Evolutionary conservation across 805 yeast genomes (phyloP).

Genomic region (Danielia reshetovae): DNA sequence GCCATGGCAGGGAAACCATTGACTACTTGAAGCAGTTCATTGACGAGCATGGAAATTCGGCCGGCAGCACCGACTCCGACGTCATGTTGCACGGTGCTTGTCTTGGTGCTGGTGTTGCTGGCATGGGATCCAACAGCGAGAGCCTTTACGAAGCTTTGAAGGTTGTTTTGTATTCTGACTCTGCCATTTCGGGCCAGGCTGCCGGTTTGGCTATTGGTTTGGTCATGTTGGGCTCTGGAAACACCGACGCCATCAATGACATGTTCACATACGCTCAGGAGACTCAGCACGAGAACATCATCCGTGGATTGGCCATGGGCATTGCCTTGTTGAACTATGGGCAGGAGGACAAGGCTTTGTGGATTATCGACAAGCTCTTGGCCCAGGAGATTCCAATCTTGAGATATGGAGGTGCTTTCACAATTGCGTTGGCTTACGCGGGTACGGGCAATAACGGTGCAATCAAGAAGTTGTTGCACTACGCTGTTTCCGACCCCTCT

Average conservation of each 20-base stretch:
- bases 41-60: slow-evolving; percentile 59
- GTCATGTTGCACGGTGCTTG: slow-evolving; percentile 93
- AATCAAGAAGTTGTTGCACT: slow-evolving; percentile 78
- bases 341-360: slow-evolving; percentile 76
- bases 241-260: slow-evolving; percentile 62
- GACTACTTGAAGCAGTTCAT: slow-evolving; percentile 72
- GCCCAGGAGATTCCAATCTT: slow-evolving; percentile 75
- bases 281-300: slow-evolving; percentile 92
- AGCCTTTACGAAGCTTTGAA: slow-evolving; percentile 77
- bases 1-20: slow-evolving; percentile 86
- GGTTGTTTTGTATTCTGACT: slow-evolving; percentile 80
- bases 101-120: slow-evolving; percentile 93
- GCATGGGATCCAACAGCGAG: slow-evolving; percentile 82
- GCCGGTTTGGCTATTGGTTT: slow-evolving; percentile 96
- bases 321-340: slow-evolving; percentile 84
- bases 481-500: slow-evolving; percentile 93
- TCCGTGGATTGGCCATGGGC: slow-evolving; percentile 89
- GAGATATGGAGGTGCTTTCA: slow-evolving; percentile 94
- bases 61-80: slow-evolving; percentile 69
- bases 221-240: slow-evolving; percentile 89
- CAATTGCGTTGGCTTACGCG: slow-evolving; percentile 92
- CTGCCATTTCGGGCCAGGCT: slow-evolving; percentile 93
- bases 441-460: slow-evolving; percentile 93
- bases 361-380: slow-evolving; percentile 59
- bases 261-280: slow-evolving; percentile 91